A percentile compares a stretch with the other conserved stretches of the same genome.
These are phyloP conservation scores for Bonia amplexicaulis DNA, from an alignment of 176 grass and related monocot species.

Conservation along the genomic window DNA sequence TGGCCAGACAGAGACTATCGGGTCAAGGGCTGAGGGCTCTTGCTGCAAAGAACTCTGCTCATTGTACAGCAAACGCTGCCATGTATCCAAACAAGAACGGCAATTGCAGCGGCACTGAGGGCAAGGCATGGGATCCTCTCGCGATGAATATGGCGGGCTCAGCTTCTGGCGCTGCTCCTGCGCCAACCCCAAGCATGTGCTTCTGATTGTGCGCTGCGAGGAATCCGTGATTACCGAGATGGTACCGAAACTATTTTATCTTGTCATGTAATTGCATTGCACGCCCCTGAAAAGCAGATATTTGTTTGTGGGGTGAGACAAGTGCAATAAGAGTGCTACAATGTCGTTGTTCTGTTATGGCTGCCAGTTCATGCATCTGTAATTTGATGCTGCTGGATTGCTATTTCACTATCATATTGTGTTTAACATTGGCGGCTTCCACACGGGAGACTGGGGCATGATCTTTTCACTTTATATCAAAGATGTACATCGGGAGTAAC, in stretches of 20 bases:
- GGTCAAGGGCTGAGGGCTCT: conserved; percentile 68
- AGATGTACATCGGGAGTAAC: too few species aligned
- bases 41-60: conserved; percentile 2
- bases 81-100: conserved; percentile 37
- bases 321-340: conserved; percentile 41
- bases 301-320: not conserved
- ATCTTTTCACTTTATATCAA: too few species aligned
- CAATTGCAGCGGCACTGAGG: conserved; percentile 32
- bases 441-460: too few species aligned
- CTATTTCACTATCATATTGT: not conserved
- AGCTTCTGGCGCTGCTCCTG: not conserved
- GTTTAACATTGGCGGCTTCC: not conserved
- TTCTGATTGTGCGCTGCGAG: conserved; percentile 25
- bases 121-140: conserved; percentile 60
- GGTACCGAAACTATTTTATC: not conserved
- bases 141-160: conserved; percentile 24
- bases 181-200: conserved; percentile 47
- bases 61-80: not conserved
- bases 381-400: conserved; percentile 24
- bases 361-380: not conserved
- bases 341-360: not conserved
- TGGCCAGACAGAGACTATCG: conserved; percentile 89
- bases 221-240: not conserved
- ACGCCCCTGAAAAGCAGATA: not conserved
- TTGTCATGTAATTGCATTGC: conserved; percentile 30